phyloP scores from a whole-genome alignment of 306 rosid species.

The Vachellia collinsii region DNA sequence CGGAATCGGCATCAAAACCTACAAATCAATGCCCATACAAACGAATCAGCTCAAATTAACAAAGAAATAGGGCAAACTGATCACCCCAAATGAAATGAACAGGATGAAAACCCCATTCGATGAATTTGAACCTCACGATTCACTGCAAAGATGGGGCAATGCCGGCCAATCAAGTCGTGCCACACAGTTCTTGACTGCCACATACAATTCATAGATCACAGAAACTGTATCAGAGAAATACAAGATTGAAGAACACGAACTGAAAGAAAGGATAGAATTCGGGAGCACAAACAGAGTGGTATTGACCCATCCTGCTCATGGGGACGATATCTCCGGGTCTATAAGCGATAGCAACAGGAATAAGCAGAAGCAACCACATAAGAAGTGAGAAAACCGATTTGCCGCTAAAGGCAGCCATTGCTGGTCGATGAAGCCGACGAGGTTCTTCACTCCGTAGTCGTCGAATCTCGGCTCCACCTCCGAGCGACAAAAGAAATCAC shows the following conservation, averaged over 20 bases:
- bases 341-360: conserved; percentile 54
- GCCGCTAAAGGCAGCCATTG: conserved; percentile 44
- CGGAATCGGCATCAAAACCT: conserved; percentile 81
- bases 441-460: conserved; percentile 19
- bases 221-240: conserved; percentile 6
- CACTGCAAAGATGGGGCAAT: conserved; percentile 87
- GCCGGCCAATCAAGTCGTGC: conserved; percentile 91
- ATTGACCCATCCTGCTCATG: conserved; percentile 97
- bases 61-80: background rate
- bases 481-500: background rate
- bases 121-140: conserved; percentile 83
- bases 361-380: conserved; percentile 32
- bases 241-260: background rate
- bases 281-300: conserved; percentile 81
- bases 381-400: conserved; percentile 35
- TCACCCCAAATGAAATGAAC: background rate
- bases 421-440: background rate
- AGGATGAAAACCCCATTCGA: conserved; percentile 37
- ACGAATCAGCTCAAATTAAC: background rate
- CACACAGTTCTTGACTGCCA: conserved; percentile 88
- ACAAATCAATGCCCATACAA: conserved; percentile 22
- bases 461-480: background rate
- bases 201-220: background rate
- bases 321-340: conserved; percentile 89
- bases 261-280: background rate